Conservation (phyloP, 2,329 filamentous ascomycete genomes). For the Fusarium decemcellulare region DNA sequence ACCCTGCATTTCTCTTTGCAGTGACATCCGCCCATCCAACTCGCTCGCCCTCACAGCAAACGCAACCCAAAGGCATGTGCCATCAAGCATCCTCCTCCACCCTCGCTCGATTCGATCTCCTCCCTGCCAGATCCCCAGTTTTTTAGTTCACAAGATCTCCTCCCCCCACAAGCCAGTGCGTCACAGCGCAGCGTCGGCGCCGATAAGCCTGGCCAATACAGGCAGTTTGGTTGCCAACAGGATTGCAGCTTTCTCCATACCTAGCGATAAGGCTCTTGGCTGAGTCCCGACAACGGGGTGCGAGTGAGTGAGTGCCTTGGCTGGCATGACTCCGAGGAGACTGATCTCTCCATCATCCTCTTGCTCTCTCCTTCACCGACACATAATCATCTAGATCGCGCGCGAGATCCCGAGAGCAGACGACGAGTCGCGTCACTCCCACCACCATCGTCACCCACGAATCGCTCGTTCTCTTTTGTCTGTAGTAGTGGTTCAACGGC, state of each 20-base stretch:
- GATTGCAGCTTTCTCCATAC: neutral
- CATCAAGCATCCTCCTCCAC: constrained; percentile 1
- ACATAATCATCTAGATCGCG: neutral
- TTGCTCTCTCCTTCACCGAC: neutral
- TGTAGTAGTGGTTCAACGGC: neutral
- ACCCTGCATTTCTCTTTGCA: constrained; percentile 18
- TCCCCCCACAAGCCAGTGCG: constrained; percentile 27
- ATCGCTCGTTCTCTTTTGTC: constrained; percentile 3
- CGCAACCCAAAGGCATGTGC: neutral
- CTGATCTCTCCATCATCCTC: constrained; percentile 7
- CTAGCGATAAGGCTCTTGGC: constrained; percentile 36
- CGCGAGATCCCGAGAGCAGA: neutral
- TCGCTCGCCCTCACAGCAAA: neutral
- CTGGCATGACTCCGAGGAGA: constrained; percentile 9
- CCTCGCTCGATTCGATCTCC: neutral
- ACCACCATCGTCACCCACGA: neutral
- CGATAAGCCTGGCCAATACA: constrained; percentile 47
- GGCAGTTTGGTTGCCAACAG: constrained; percentile 36
- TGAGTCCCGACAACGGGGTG: constrained; percentile 35
- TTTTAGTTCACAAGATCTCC: constrained; percentile 46
- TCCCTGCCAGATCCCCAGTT: constrained; percentile 30
- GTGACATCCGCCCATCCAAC: neutral
- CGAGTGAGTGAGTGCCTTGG: neutral
- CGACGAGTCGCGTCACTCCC: neutral
- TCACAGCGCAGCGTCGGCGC: constrained; percentile 32